Evolutionary conservation across 176 grass and related monocot species (phyloP).

Genomic region (Saccharum spontaneum): DNA sequence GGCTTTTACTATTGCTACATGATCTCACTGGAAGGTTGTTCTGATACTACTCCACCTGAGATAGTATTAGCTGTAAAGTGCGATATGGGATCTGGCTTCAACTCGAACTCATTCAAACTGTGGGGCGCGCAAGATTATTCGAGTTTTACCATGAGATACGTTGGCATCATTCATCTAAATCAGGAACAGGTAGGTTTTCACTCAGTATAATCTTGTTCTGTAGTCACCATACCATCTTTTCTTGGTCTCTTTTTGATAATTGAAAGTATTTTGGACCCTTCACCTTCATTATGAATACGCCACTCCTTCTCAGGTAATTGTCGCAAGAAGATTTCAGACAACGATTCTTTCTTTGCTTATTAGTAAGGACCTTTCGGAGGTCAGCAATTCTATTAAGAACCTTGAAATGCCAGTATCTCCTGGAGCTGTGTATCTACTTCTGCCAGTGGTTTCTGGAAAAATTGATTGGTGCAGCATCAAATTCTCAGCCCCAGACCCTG

Average conservation of each 20-base stretch:
- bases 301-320: constrained; percentile 48
- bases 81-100: constrained; percentile 63
- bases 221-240: background rate
- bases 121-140: constrained; percentile 16
- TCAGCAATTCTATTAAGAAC: constrained; percentile 19
- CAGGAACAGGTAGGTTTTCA: constrained; percentile 50
- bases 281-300: constrained; percentile 17
- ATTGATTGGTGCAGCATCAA: constrained; percentile 74
- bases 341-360: constrained; percentile 67
- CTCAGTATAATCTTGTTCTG: background rate
- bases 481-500: constrained; percentile 29
- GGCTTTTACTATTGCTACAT: constrained; percentile 72
- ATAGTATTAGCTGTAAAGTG: constrained; percentile 63
- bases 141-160: constrained; percentile 37
- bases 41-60: constrained; percentile 28
- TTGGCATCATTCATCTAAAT: constrained; percentile 49
- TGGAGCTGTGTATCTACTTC: constrained; percentile 72
- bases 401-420: constrained; percentile 39
- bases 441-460: constrained; percentile 67
- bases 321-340: constrained; percentile 61
- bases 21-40: constrained; percentile 50
- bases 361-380: constrained; percentile 33
- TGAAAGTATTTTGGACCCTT: background rate
- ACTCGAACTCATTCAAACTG: constrained; percentile 49
- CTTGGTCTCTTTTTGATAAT: background rate